These are phyloP conservation scores for Fusarium haematococcum DNA, from an alignment of 2,329 filamentous ascomycete species.

Conservation along the genomic window DNA sequence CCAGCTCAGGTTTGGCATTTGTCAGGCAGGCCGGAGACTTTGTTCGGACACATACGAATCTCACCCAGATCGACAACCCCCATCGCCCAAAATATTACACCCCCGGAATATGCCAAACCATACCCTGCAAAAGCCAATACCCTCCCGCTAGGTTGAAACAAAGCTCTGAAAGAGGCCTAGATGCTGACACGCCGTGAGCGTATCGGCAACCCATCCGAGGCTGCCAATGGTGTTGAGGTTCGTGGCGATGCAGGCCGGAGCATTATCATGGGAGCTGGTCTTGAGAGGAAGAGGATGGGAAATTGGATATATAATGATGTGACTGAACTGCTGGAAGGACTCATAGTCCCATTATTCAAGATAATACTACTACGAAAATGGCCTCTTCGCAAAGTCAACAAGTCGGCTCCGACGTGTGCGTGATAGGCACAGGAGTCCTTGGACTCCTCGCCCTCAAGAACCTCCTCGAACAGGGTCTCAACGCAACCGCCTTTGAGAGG, in stretches of 20 bases:
- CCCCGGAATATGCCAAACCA: not conserved
- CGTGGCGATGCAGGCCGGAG: not conserved
- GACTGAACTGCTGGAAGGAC: too few relatives aligned
- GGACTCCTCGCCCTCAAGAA: slow-evolving; percentile 57
- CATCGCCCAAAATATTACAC: not conserved
- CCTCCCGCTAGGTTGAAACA: not conserved
- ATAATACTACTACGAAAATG: slow-evolving; percentile 18
- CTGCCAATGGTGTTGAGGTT: not conserved
- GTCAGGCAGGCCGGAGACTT: not conserved
- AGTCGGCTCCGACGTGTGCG: slow-evolving; percentile 42
- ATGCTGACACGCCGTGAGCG: not conserved
- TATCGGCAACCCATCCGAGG: not conserved
- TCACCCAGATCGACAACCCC: not conserved
- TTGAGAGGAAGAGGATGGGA: not conserved
- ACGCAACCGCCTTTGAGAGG: slow-evolving; percentile 56
- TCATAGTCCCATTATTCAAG: not conserved
- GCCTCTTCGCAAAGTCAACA: slow-evolving; percentile 19
- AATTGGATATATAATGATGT: slow-evolving; percentile 14
- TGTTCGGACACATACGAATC: slow-evolving; percentile 4
- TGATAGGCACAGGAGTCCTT: slow-evolving; percentile 48
- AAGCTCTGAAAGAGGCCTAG: not conserved
- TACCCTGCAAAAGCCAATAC: not conserved
- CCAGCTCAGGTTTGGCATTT: not conserved
- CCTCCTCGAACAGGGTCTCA: slow-evolving; percentile 56
- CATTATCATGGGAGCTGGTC: not conserved